These are phyloP conservation scores for Hericium coralloides DNA, from an alignment of 768 basidiomycete genomes.

Conservation along the genomic window DNA sequence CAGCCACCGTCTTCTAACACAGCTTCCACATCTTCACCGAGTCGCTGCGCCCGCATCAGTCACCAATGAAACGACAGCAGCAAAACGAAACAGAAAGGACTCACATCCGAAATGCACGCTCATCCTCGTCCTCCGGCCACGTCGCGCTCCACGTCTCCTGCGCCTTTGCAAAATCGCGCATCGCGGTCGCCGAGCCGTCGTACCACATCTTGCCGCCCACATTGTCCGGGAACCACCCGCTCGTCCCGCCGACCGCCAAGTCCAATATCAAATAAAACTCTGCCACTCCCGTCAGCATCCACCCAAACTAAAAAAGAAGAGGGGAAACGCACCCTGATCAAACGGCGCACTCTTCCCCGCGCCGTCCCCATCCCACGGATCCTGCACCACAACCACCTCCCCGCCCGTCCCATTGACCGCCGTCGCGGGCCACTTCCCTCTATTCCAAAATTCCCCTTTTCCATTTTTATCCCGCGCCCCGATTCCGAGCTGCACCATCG, in stretches of 20 bases:
- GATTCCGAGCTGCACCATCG: constrained; percentile 43
- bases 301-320: constrained; percentile 1
- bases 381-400: constrained; percentile 37
- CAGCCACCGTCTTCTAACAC: constrained; percentile 4
- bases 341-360: constrained; percentile 46
- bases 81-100: constrained; percentile 6
- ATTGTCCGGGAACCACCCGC: constrained; percentile 53
- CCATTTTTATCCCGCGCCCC: constrained; percentile 17
- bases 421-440: constrained; percentile 42
- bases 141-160: constrained; percentile 64
- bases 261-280: constrained; percentile 79
- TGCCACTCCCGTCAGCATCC: constrained; percentile 14
- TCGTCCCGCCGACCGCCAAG: constrained; percentile 75
- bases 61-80: background rate
- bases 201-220: constrained; percentile 65
- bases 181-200: constrained; percentile 51
- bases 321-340: constrained; percentile 32
- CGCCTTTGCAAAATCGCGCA: constrained; percentile 56
- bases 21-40: constrained; percentile 30
- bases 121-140: constrained; percentile 57
- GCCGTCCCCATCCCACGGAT: constrained; percentile 26
- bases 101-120: constrained; percentile 64
- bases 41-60: constrained; percentile 16
- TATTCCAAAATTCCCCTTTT: constrained; percentile 41
- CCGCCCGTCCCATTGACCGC: constrained; percentile 34